phyloP scores from a whole-genome alignment of 176 grass and related monocot genomes.

The Pontederia paniculata region DNA sequence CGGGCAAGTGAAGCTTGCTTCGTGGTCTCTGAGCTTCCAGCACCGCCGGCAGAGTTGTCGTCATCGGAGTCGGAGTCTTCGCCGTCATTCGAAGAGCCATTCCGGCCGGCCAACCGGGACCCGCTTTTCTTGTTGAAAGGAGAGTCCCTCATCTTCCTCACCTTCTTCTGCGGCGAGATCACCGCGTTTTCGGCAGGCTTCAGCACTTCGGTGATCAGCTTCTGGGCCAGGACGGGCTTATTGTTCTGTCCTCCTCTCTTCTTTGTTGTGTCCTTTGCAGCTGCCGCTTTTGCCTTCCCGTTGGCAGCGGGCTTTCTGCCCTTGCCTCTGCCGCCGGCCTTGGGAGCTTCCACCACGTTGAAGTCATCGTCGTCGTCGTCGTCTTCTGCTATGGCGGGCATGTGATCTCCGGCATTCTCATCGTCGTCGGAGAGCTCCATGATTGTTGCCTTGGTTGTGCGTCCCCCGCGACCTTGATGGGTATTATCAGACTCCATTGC shows the following conservation, averaged over 20 bases:
- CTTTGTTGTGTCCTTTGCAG: constrained; percentile 22
- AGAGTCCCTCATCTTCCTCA: constrained; percentile 51
- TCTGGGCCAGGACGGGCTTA: constrained; percentile 15
- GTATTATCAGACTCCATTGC: constrained; percentile 16
- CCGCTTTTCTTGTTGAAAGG: constrained; percentile 78
- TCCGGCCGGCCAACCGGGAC: constrained; percentile 24
- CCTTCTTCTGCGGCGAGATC: constrained; percentile 53
- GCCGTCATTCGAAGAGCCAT: constrained; percentile 6
- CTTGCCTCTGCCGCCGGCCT: constrained; percentile 30
- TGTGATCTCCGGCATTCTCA: not conserved
- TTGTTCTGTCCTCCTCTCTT: constrained; percentile 20
- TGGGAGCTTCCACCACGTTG: constrained; percentile 13
- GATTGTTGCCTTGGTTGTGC: constrained; percentile 28
- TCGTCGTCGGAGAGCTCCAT: constrained; percentile 28
- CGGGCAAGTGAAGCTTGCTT: constrained; percentile 16
- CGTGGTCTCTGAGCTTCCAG: not conserved
- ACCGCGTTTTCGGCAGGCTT: constrained; percentile 28
- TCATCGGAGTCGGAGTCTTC: constrained; percentile 21
- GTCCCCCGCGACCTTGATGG: constrained; percentile 8
- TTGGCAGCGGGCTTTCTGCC: constrained; percentile 35
- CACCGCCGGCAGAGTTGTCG: constrained; percentile 20
- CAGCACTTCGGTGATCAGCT: constrained; percentile 30
- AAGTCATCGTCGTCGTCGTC: constrained; percentile 24
- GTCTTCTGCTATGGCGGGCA: constrained; percentile 8
- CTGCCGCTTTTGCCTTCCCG: constrained; percentile 11